Conservation (phyloP, 1,284 basidiomycete species). For the Malassezia globosa region DNA sequence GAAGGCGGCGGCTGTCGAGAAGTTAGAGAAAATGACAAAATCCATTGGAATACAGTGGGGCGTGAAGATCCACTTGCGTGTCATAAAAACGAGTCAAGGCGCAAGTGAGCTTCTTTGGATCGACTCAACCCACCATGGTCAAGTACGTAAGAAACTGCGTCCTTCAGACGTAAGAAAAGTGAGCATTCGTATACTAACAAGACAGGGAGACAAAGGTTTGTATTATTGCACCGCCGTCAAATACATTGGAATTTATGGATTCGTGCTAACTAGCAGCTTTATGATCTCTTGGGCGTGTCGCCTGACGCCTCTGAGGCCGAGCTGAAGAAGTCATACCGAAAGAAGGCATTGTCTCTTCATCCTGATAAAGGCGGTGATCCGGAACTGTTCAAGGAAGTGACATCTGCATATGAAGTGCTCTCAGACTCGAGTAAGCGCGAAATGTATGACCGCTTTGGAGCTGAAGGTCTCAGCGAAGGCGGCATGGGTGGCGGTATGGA, state of each 20-base stretch:
- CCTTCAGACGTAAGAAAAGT: background rate
- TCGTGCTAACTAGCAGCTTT: constrained; percentile 27
- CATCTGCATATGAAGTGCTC: constrained; percentile 89
- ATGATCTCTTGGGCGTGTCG: constrained; percentile 43
- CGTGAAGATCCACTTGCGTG: background rate
- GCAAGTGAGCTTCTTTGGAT: background rate
- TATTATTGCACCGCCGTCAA: no score
- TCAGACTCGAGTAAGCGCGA: constrained; percentile 68
- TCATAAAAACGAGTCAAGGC: background rate
- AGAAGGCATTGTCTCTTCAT: constrained; percentile 52
- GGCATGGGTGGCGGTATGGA: constrained; percentile 77
- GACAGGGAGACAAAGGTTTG: constrained; percentile 21
- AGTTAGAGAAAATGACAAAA: background rate
- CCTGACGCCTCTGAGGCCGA: constrained; percentile 34
- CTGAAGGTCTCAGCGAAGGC: constrained; percentile 70
- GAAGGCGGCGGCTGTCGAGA: background rate
- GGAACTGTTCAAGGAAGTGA: constrained; percentile 94
- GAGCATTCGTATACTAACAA: constrained; percentile 1
- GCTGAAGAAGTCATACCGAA: constrained; percentile 43
- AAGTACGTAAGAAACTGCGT: constrained; percentile 6
- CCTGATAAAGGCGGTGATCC: constrained; percentile 94
- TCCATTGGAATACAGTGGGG: background rate
- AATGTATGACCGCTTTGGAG: constrained; percentile 77
- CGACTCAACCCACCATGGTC: constrained; percentile 12
- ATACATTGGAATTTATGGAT: background rate